A percentile compares a stretch with the other conserved stretches of the same genome.
phyloP scores from a whole-genome alignment of 768 basidiomycete genomes.

The Pulveroboletus ravenelii region DNA sequence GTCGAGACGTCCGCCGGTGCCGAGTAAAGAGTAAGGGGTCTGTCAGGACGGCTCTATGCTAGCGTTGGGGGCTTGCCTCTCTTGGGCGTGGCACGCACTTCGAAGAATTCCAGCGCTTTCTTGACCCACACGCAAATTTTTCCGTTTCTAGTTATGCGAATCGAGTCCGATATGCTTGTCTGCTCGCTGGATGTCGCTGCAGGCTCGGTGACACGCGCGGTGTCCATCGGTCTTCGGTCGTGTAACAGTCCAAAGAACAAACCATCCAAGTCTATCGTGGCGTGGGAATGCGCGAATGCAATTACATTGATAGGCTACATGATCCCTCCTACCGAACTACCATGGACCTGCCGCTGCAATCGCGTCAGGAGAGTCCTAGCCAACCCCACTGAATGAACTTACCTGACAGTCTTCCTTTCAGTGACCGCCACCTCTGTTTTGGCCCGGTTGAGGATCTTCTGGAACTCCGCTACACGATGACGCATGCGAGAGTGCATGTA shows the following conservation, averaged over 20 bases:
- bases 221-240: constrained; percentile 22
- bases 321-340: constrained; percentile 39
- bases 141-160: constrained; percentile 54
- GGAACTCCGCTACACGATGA: constrained; percentile 89
- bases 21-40: constrained; percentile 56
- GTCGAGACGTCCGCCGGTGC: constrained; percentile 39
- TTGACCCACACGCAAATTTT: constrained; percentile 52
- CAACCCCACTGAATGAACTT: constrained; percentile 12
- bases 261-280: constrained; percentile 8
- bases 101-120: constrained; percentile 48
- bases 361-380: constrained; percentile 4
- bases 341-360: constrained; percentile 52
- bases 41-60: constrained; percentile 43
- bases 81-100: constrained; percentile 35
- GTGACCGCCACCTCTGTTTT: constrained; percentile 83
- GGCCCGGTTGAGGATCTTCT: constrained; percentile 91
- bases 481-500: constrained; percentile 99
- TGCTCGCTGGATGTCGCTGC: constrained; percentile 4
- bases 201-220: constrained; percentile 1
- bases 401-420: constrained; percentile 92
- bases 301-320: not conserved
- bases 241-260: not conserved
- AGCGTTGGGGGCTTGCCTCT: constrained; percentile 6
- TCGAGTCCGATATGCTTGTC: constrained; percentile 22
- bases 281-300: constrained; percentile 16